Evolutionary conservation across 352 stramenopile species (phyloP).

Genomic region (Blastocystis sp.): DNA sequence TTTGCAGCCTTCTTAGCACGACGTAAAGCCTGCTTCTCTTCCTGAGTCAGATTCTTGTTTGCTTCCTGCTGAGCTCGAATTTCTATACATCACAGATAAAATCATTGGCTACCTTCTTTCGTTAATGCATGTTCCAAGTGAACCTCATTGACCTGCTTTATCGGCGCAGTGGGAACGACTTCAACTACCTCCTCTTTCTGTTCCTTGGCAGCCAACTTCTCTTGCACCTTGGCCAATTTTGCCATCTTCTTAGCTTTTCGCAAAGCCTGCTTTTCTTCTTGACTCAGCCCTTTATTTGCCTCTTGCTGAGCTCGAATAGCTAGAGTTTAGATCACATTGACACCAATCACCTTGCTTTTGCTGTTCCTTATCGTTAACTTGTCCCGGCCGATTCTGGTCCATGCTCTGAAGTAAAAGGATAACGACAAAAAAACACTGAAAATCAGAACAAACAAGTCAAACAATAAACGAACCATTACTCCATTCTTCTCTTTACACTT

Average conservation of each 20-base stretch:
- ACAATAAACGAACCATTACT: background rate
- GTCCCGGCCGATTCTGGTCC: background rate
- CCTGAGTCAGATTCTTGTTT: slow-evolving; percentile 34
- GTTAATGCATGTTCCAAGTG: background rate
- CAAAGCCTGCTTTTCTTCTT: slow-evolving; percentile 52
- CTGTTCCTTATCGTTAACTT: background rate
- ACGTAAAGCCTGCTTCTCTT: slow-evolving; percentile 37
- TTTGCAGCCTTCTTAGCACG: slow-evolving; percentile 42
- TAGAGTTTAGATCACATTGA: background rate
- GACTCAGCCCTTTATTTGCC: slow-evolving; percentile 30
- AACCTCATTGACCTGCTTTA: background rate
- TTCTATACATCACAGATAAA: background rate
- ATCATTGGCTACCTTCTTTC: slow-evolving; percentile 21
- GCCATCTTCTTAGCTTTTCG: slow-evolving; percentile 30
- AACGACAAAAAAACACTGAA: no score
- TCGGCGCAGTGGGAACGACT: background rate
- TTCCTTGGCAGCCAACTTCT: background rate
- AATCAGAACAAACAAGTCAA: background rate
- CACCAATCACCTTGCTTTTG: background rate
- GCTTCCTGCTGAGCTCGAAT: slow-evolving; percentile 53
- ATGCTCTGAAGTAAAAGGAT: no score
- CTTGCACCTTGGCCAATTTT: background rate
- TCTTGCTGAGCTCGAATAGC: slow-evolving; percentile 51
- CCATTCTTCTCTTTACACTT: background rate
- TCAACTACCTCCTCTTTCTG: background rate